Conservation (phyloP, 805 yeast species). For the Saccharomycopsis fibuligera region DNA sequence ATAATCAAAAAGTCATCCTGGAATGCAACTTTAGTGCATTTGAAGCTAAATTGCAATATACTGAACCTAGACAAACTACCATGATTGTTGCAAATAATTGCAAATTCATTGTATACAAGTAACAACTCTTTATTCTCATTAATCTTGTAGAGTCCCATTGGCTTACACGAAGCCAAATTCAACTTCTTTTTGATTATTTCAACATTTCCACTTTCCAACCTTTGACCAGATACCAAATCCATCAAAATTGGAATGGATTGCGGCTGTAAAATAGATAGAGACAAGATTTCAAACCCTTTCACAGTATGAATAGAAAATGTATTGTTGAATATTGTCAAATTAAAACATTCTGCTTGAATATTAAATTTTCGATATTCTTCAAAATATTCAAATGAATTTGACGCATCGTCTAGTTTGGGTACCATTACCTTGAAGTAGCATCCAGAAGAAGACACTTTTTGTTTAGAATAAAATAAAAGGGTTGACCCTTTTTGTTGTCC, state of each 20-base stretch:
- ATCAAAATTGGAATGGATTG: constrained; percentile 53
- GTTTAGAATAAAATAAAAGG: constrained; percentile 51
- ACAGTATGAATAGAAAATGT: constrained; percentile 62
- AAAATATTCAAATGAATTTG: constrained; percentile 37
- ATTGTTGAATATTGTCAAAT: constrained; percentile 56
- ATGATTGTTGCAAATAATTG: constrained; percentile 54
- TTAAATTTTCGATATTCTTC: constrained; percentile 41
- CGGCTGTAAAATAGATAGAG: constrained; percentile 49
- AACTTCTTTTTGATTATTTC: constrained; percentile 37
- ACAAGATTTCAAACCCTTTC: constrained; percentile 60
- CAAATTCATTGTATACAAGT: constrained; percentile 65
- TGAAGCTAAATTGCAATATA: constrained; percentile 37
- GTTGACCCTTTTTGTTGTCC: constrained; percentile 63
- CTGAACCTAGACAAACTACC: constrained; percentile 44
- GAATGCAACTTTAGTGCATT: constrained; percentile 35
- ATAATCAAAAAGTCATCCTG: constrained; percentile 44
- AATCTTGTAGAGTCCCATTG: constrained; percentile 62
- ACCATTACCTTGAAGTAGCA: constrained; percentile 49
- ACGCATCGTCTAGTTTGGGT: constrained; percentile 50
- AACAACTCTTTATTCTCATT: constrained; percentile 46
- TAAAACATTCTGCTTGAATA: constrained; percentile 50
- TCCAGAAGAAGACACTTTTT: constrained; percentile 41
- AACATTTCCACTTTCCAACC: constrained; percentile 19
- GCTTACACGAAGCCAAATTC: constrained; percentile 35
- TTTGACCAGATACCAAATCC: constrained; percentile 17